phyloP scores from a whole-genome alignment of 2,329 filamentous ascomycete genomes.

The Zalaria sp. region DNA sequence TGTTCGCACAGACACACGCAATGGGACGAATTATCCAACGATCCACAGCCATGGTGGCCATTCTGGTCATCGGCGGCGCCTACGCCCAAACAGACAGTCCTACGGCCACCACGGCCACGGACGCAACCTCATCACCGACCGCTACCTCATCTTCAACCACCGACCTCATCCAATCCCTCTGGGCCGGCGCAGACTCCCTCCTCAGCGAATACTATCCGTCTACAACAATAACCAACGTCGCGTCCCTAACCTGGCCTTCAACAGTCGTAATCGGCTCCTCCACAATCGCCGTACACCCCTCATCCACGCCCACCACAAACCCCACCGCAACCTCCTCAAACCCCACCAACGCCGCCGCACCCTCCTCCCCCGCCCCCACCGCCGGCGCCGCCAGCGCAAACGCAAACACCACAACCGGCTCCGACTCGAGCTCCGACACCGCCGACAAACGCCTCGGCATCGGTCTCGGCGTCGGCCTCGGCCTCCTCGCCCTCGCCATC shows the following conservation, averaged over 20 bases:
- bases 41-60: too few species aligned
- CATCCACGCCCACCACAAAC: background rate
- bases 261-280: slow-evolving; percentile 8
- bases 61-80: too few species aligned
- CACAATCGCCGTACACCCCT: slow-evolving; percentile 6
- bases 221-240: slow-evolving; percentile 5
- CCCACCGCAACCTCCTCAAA: slow-evolving; percentile 4
- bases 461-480: slow-evolving; percentile 9
- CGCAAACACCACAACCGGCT: background rate
- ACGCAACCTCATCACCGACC: background rate
- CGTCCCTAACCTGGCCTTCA: slow-evolving; percentile 7
- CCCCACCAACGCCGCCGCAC: slow-evolving; percentile 2
- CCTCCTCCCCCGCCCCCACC: slow-evolving; percentile 1
- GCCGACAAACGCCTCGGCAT: slow-evolving; percentile 8
- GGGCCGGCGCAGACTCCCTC: slow-evolving; percentile 6
- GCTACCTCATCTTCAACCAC: background rate
- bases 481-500: slow-evolving; percentile 7
- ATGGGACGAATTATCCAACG: too few species aligned
- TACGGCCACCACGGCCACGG: background rate
- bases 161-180: slow-evolving; percentile 2
- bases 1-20: too few species aligned
- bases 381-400: background rate
- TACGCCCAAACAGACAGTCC: too few species aligned
- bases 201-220: slow-evolving; percentile 6
- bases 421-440: background rate